Evolutionary conservation across 768 basidiomycete species (phyloP).

Genomic region (Lactarius hatsudake): DNA sequence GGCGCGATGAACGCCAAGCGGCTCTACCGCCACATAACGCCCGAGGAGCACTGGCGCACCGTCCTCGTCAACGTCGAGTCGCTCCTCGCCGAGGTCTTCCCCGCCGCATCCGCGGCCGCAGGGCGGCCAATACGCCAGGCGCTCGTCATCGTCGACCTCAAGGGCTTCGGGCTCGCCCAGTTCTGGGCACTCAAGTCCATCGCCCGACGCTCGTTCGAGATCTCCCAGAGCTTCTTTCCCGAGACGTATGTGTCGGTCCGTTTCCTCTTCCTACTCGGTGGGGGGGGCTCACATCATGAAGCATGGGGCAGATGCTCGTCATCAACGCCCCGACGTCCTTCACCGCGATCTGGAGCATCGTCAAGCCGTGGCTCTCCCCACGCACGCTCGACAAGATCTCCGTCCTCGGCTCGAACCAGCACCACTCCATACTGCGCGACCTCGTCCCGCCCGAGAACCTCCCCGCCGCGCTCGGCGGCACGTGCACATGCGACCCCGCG

Average conservation of each 20-base stretch:
- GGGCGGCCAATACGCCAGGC: slow-evolving; percentile 49
- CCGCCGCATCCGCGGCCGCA: slow-evolving; percentile 57
- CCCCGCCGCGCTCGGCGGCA: slow-evolving; percentile 59
- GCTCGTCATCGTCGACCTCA: slow-evolving; percentile 67
- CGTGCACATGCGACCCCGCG: slow-evolving; percentile 53
- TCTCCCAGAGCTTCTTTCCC: slow-evolving; percentile 77
- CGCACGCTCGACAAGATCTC: slow-evolving; percentile 69
- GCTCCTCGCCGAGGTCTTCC: slow-evolving; percentile 62
- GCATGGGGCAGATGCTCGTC: slow-evolving; percentile 71
- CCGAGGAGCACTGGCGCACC: slow-evolving; percentile 52
- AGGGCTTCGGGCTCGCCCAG: slow-evolving; percentile 63
- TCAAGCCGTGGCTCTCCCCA: slow-evolving; percentile 71
- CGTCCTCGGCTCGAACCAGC: slow-evolving; percentile 56
- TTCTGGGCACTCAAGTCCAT: slow-evolving; percentile 77
- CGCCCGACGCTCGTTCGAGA: slow-evolving; percentile 60
- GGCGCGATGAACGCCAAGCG: slow-evolving; percentile 57
- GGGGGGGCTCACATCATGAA: slow-evolving; percentile 28
- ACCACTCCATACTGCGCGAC: slow-evolving; percentile 52
- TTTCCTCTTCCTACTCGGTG: neutral
- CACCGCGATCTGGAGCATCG: slow-evolving; percentile 64
- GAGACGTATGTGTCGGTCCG: slow-evolving; percentile 53
- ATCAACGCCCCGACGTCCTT: slow-evolving; percentile 74
- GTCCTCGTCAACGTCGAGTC: slow-evolving; percentile 65
- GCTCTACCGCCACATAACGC: slow-evolving; percentile 54
- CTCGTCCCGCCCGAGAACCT: slow-evolving; percentile 63